These are phyloP conservation scores for Globisporangium polare DNA, from an alignment of 352 stramenopile species.

Conservation along the genomic window DNA sequence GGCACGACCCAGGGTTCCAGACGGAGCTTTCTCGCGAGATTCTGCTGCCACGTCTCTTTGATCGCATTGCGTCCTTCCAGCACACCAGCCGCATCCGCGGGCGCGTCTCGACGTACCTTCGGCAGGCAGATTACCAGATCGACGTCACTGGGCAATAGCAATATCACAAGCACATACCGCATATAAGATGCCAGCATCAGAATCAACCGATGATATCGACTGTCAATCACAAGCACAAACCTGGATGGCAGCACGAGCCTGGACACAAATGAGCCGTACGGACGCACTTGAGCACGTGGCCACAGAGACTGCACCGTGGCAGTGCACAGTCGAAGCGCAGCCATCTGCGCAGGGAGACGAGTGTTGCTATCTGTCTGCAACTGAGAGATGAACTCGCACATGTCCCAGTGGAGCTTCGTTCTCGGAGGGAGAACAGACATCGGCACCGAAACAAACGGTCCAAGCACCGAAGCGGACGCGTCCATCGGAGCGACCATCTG, in stretches of 20 bases:
- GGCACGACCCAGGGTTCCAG: constrained; percentile 90
- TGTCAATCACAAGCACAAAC: constrained; percentile 12
- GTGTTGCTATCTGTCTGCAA: constrained; percentile 71
- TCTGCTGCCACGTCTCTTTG: constrained; percentile 97
- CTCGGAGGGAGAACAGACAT: constrained; percentile 79
- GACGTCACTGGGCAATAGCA: constrained; percentile 72
- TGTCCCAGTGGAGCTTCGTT: constrained; percentile 85
- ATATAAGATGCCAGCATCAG: constrained; percentile 5
- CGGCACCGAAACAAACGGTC: constrained; percentile 80
- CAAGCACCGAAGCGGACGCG: constrained; percentile 47
- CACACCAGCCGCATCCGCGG: constrained; percentile 92
- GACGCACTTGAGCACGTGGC: constrained; percentile 94
- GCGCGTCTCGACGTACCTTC: constrained; percentile 94
- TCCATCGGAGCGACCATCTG: constrained; percentile 26
- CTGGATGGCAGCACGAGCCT: constrained; percentile 93
- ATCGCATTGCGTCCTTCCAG: constrained; percentile 98
- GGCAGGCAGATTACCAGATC: constrained; percentile 98
- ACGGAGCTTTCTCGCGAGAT: constrained; percentile 93
- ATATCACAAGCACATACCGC: constrained; percentile 3
- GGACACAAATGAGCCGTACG: constrained; percentile 97
- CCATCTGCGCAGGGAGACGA: constrained; percentile 67
- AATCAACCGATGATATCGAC: background rate
- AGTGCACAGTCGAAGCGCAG: constrained; percentile 70
- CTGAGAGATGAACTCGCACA: constrained; percentile 83
- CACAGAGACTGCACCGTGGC: constrained; percentile 88